These are phyloP conservation scores for Aspergillus neoniger DNA, from an alignment of 2,329 filamentous ascomycete species.

Conservation along the genomic window DNA sequence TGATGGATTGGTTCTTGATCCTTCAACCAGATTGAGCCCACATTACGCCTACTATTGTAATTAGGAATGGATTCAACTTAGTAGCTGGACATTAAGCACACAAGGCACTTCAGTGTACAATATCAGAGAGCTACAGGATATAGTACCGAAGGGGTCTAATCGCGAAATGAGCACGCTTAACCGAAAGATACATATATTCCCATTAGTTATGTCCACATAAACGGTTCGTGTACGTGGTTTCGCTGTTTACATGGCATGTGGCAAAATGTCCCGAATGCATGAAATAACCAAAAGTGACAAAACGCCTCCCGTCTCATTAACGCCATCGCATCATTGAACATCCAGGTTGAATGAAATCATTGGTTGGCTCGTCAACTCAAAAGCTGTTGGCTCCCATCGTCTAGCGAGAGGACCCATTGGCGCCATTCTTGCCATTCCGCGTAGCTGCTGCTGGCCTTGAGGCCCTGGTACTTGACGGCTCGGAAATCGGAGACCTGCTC, in stretches of 20 bases:
- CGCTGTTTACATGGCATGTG: background rate
- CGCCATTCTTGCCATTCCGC: slow-evolving; percentile 77
- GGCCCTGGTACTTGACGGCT: slow-evolving; percentile 83
- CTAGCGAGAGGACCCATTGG: slow-evolving; percentile 61
- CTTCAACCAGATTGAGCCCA: no score
- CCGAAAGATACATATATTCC: background rate
- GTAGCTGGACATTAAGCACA: no score
- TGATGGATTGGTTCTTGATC: no score
- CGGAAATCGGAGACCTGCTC: slow-evolving; percentile 71
- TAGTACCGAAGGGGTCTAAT: no score
- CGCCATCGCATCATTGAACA: background rate
- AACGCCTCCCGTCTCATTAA: background rate
- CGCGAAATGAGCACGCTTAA: no score
- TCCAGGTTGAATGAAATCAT: background rate
- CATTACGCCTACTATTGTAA: no score
- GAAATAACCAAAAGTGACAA: background rate
- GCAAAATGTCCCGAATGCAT: background rate
- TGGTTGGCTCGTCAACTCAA: slow-evolving; percentile 6
- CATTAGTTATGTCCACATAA: no score
- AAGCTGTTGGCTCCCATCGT: slow-evolving; percentile 32
- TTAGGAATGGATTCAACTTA: no score
- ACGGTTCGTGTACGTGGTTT: background rate
- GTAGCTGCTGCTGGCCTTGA: slow-evolving; percentile 71
- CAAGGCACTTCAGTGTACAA: no score
- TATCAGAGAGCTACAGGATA: no score